phyloP scores from a whole-genome alignment of 2,329 filamentous ascomycete genomes.

The Aureobasidium sp. region DNA sequence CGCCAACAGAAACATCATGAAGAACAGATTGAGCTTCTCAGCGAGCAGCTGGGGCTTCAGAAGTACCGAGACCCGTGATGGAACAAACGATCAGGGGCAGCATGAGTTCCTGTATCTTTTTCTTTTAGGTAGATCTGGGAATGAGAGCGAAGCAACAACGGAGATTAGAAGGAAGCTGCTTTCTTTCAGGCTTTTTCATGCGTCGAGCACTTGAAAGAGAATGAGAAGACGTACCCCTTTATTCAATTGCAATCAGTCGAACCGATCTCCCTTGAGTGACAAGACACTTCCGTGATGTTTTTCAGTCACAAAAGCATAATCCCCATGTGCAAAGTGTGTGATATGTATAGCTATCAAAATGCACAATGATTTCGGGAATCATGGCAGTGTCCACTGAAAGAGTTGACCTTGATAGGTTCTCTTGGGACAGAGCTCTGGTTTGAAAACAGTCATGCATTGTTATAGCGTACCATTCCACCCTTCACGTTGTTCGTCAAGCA shows the following conservation, averaged over 20 bases:
- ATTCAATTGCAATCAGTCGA: not conserved
- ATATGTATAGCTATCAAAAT: not conserved
- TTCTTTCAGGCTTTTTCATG: not conserved
- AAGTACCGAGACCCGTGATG: not conserved
- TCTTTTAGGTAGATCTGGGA: not conserved
- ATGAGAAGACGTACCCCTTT: not conserved
- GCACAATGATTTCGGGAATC: not conserved
- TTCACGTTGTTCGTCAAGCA: not conserved
- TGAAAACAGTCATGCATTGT: not conserved
- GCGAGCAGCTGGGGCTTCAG: not conserved
- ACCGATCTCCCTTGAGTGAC: not conserved
- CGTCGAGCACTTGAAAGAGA: not conserved
- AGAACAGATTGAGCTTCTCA: not conserved
- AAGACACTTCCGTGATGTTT: not conserved
- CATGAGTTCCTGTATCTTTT: not conserved
- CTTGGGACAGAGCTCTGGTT: not conserved
- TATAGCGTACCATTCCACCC: not conserved
- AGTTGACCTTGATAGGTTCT: not conserved
- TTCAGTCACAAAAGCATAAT: not conserved
- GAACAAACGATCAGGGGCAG: not conserved
- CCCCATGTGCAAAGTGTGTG: not conserved
- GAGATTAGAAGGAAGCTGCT: not conserved
- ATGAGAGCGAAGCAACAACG: not conserved
- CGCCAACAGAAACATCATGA: not conserved
- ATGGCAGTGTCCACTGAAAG: not conserved